Conservation (phyloP, 768 basidiomycete genomes). For the Phlegmacium glaucopus region DNA sequence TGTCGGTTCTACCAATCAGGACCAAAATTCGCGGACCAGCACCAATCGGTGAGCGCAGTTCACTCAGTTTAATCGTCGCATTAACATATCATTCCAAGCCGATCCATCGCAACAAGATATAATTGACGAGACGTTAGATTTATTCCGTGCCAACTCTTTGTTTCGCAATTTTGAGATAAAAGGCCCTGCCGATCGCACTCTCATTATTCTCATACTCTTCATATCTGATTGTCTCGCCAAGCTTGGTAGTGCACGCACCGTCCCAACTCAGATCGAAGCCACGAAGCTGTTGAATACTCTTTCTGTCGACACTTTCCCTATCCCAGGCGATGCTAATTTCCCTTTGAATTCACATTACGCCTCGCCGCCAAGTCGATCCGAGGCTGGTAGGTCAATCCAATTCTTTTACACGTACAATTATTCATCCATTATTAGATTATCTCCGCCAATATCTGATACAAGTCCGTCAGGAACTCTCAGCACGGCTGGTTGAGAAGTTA, state of each 20-base stretch:
- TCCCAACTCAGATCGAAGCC: constrained; percentile 80
- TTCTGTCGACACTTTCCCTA: constrained; percentile 88
- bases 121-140: constrained; percentile 92
- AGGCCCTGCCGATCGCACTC: constrained; percentile 90
- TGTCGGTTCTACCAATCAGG: constrained; percentile 85
- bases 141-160: constrained; percentile 98
- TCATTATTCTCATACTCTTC: constrained; percentile 97
- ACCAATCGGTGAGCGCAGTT: constrained; percentile 54
- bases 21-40: constrained; percentile 93
- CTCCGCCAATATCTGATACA: constrained; percentile 90
- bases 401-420: constrained; percentile 4
- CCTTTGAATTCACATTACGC: constrained; percentile 91
- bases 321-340: constrained; percentile 96
- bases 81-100: constrained; percentile 42
- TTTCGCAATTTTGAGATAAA: constrained; percentile 99
- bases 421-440: constrained; percentile 53
- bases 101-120: constrained; percentile 82
- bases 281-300: constrained; percentile 86
- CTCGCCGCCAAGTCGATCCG: constrained; percentile 66
- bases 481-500: constrained; percentile 79
- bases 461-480: constrained; percentile 87
- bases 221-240: constrained; percentile 96
- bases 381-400: constrained; percentile 58
- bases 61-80: constrained; percentile 3
- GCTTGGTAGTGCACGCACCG: constrained; percentile 67